These are phyloP conservation scores for Gardenia jasminoides DNA, from an alignment of 257 asterid species.

Conservation along the genomic window DNA sequence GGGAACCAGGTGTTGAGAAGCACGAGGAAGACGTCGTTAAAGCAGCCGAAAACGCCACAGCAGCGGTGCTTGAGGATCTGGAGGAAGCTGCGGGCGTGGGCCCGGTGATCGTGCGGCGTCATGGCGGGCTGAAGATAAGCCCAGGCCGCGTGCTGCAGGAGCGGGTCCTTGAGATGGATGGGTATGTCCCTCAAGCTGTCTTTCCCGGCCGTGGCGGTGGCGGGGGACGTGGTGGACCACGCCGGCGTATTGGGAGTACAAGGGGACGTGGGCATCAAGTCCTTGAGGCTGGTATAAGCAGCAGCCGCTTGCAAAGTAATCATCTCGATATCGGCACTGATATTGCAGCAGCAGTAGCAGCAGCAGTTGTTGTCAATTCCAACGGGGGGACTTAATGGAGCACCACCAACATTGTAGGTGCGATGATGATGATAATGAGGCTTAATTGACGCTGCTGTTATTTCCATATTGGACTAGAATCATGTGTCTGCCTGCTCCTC, in stretches of 20 bases:
- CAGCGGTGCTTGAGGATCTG: slow-evolving; percentile 32
- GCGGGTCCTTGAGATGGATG: slow-evolving; percentile 54
- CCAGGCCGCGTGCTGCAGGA: slow-evolving; percentile 90
- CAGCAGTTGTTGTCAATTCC: not conserved
- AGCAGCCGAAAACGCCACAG: slow-evolving; percentile 43
- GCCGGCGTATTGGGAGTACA: slow-evolving; percentile 20
- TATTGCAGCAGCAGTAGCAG: not conserved
- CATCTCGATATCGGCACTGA: slow-evolving; percentile 18
- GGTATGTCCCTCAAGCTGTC: slow-evolving; percentile 79
- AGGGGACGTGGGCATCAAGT: slow-evolving; percentile 35
- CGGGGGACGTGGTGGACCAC: slow-evolving; percentile 36
- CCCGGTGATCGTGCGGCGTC: slow-evolving; percentile 29
- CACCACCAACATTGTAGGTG: not conserved
- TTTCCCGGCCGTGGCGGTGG: slow-evolving; percentile 5
- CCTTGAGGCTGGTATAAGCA: slow-evolving; percentile 68
- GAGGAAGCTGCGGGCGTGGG: slow-evolving; percentile 9
- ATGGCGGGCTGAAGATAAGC: slow-evolving; percentile 74
- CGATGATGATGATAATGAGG: not conserved
- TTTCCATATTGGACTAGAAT: slow-evolving; percentile 2
- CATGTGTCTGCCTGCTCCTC: not conserved
- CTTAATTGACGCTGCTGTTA: not conserved
- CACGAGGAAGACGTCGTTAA: slow-evolving; percentile 44
- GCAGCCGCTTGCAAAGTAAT: not conserved
- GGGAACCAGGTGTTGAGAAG: slow-evolving; percentile 25
- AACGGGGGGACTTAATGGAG: not conserved